Percentiles rank a stretch among this genome's conserved stretches.
These are phyloP conservation scores for Aspergillus aculeatinus DNA, from an alignment of 2,329 filamentous ascomycete species.

Conservation along the genomic window DNA sequence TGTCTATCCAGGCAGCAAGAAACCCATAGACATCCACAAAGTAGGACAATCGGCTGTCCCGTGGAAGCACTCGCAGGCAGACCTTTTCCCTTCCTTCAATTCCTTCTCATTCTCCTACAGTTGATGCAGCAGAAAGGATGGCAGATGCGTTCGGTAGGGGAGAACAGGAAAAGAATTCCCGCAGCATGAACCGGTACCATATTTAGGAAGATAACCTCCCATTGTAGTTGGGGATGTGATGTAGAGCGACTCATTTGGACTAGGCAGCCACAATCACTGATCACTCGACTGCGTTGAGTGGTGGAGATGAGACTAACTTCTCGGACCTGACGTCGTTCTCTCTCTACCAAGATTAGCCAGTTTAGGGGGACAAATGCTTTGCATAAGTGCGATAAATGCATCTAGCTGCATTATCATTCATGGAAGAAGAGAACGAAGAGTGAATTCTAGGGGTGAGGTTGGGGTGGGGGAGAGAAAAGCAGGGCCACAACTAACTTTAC, in stretches of 20 bases:
- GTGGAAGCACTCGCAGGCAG: not conserved
- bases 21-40: not conserved
- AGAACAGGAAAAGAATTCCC: not conserved
- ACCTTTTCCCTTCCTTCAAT: no score
- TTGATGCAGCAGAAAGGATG: not conserved
- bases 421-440: not conserved
- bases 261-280: not conserved
- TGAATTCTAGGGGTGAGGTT: not conserved
- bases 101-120: no score
- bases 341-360: not conserved
- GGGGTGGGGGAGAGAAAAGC: not conserved
- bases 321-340: not conserved
- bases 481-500: not conserved
- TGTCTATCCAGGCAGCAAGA: slow-evolving; percentile 3
- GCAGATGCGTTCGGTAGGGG: not conserved
- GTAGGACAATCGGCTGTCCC: not conserved
- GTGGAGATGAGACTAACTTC: not conserved
- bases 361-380: not conserved
- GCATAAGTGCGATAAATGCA: not conserved
- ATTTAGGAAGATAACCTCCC: no score
- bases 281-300: not conserved
- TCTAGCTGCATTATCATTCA: not conserved
- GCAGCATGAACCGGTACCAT: not conserved
- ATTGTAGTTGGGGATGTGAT: not conserved
- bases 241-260: not conserved